Base-by-base conservation (phyloP, 805 yeast genomes). In the Monosporozyma unispora region DNA sequence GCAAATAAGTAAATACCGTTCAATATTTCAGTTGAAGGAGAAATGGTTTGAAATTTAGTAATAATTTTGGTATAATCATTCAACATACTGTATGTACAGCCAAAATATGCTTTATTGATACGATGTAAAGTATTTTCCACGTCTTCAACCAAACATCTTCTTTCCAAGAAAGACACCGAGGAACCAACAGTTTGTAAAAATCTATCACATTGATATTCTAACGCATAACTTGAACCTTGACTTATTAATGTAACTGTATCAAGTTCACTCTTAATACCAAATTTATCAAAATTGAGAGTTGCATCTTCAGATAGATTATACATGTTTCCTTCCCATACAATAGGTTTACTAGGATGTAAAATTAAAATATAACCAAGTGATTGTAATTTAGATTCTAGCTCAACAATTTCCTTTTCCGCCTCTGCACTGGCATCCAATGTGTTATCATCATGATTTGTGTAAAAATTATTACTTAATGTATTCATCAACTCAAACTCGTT, bases 261-360 rank as follows among this genome's bases (percentile, higher is more conserved):
- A 6, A 53, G 45, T 11, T 49, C 31, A 2, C 57, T 47, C 33
- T 57, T 57, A 4, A 61, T 23, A 4, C 60, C 59, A 18, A 60
- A 51, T 11, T 60, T 54, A 1, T 54, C 58, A 8, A 51, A 52
- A 4, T 50, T 49, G 12, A 59, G 38, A 6, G 44, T 22, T 16
- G 50, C 51, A 16, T 56, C 57, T 16, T 74, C 72, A 5, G 67
- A 57, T 6, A 86, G 63, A 41, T 80, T 76, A 38, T 82, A 74
- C 53, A 84, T 81, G 16, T 78, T 74, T 3, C 97, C 97, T 52
- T 86, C 89, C 98, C 98, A 91, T 44, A 86, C 79, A 64, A 90
- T 76, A 0, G 96, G 95, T 57, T 86, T 86, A 3, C 83, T 76
- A 0, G 96, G 90, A 57, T 85, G 80, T 4, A 90, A 67, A 0